These are phyloP conservation scores for Flaveria ramosissima DNA, from an alignment of 129 eudicot genomes.

Conservation along the genomic window DNA sequence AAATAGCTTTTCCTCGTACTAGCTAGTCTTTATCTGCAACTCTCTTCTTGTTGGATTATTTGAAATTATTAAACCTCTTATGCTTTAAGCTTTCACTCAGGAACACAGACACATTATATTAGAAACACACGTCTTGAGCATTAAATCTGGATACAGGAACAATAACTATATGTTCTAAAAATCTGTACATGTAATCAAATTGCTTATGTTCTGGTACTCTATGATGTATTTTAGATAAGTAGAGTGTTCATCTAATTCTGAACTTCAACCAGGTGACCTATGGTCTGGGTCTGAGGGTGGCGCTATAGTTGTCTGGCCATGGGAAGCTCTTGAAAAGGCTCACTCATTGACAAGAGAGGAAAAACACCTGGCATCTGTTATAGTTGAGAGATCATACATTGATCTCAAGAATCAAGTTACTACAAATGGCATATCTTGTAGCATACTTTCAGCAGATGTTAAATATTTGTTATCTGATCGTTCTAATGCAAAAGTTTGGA, in stretches of 20 bases:
- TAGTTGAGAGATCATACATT: slow-evolving; percentile 74
- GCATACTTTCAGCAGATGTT: slow-evolving; percentile 80
- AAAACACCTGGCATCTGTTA: slow-evolving; percentile 61
- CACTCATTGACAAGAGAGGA: slow-evolving; percentile 59
- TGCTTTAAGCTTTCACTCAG: not conserved
- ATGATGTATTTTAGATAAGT: not conserved
- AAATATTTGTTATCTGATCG: slow-evolving; percentile 74
- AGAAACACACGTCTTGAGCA: slow-evolving; percentile 3
- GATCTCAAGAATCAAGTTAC: slow-evolving; percentile 81
- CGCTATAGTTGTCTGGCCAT: slow-evolving; percentile 79
- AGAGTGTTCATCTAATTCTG: slow-evolving; percentile 28
- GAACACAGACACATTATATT: not conserved
- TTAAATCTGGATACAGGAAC: slow-evolving; percentile 15
- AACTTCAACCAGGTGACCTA: slow-evolving; percentile 72
- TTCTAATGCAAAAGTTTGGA: slow-evolving; percentile 82
- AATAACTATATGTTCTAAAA: slow-evolving; percentile 1
- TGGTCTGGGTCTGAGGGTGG: slow-evolving; percentile 99
- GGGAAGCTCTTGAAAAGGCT: slow-evolving; percentile 86
- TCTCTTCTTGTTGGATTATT: slow-evolving; percentile 14
- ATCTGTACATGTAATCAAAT: not conserved
- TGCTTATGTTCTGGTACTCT: slow-evolving; percentile 11
- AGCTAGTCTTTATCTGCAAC: slow-evolving; percentile 6
- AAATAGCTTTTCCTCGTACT: not conserved
- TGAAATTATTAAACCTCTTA: not conserved
- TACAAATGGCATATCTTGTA: slow-evolving; percentile 59